phyloP scores from a whole-genome alignment of 2,329 filamentous ascomycete genomes.

The Venturia nashicola region DNA sequence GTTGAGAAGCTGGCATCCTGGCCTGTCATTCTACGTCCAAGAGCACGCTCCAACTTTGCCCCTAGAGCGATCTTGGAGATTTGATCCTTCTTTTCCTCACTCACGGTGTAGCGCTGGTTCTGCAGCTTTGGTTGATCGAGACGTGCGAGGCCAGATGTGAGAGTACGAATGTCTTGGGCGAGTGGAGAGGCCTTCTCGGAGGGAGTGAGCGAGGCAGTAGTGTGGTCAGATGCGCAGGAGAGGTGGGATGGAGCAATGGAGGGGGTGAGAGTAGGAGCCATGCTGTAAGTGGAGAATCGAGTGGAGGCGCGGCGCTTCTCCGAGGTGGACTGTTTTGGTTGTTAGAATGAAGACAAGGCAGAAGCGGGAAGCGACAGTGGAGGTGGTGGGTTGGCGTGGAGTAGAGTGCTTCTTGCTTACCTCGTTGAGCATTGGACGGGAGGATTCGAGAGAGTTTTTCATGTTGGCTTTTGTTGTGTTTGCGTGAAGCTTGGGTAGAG shows the following conservation, averaged over 20 bases:
- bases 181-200: conserved; percentile 34
- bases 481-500: neutral
- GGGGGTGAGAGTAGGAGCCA: conserved; percentile 36
- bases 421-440: conserved; percentile 27
- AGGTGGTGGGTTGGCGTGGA: conserved; percentile 11
- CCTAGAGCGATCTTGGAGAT: conserved; percentile 78
- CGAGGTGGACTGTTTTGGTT: neutral
- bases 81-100: conserved; percentile 67
- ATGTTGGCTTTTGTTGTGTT: conserved; percentile 14
- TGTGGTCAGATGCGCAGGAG: conserved; percentile 17
- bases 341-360: conserved; percentile 1
- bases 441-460: conserved; percentile 27
- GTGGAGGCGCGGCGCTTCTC: conserved; percentile 15
- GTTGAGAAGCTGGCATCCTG: conserved; percentile 76
- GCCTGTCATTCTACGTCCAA: conserved; percentile 72
- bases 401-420: conserved; percentile 18
- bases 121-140: conserved; percentile 81
- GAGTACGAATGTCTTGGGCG: conserved; percentile 56
- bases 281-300: conserved; percentile 39
- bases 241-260: conserved; percentile 35
- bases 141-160: conserved; percentile 69
- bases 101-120: conserved; percentile 70
- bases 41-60: conserved; percentile 79
- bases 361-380: conserved; percentile 10
- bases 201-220: conserved; percentile 11